Evolutionary conservation across 441 rosid genomes (phyloP).

Genomic region (Cnidoscolus chayamansa): DNA sequence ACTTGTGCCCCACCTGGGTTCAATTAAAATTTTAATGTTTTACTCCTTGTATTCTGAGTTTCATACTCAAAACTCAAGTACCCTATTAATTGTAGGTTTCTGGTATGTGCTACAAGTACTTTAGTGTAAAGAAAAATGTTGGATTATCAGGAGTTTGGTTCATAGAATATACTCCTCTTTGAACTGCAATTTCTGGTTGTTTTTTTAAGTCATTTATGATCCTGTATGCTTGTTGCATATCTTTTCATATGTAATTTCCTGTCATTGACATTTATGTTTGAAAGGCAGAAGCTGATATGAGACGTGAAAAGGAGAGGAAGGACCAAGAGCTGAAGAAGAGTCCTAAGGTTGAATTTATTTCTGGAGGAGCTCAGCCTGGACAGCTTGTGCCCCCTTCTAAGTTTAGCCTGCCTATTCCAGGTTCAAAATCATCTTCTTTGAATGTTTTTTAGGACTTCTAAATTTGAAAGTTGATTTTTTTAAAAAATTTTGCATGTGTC

Average conservation of each 20-base stretch:
- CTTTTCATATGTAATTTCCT: constrained; percentile 6
- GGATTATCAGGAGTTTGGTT: background rate
- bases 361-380: constrained; percentile 67
- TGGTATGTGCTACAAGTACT: background rate
- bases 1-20: background rate
- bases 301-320: constrained; percentile 78
- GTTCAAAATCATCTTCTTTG: constrained; percentile 20
- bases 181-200: background rate
- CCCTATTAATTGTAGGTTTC: background rate
- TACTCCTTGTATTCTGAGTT: constrained; percentile 2
- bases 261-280: constrained; percentile 14
- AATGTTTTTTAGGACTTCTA: background rate
- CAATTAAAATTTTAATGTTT: background rate
- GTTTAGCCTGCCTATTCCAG: constrained; percentile 63
- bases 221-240: background rate
- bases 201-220: background rate
- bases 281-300: constrained; percentile 72
- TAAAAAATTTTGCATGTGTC: background rate
- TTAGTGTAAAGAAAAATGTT: background rate
- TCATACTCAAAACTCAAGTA: background rate
- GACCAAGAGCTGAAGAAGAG: constrained; percentile 86
- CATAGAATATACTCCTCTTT: background rate
- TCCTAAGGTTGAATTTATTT: constrained; percentile 71
- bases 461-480: background rate
- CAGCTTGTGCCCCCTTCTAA: constrained; percentile 46